Evolutionary conservation across 2,329 filamentous ascomycete genomes (phyloP), one percentile per base, ranked within the genome.

Genomic region (Sporothrix inflata): DNA sequence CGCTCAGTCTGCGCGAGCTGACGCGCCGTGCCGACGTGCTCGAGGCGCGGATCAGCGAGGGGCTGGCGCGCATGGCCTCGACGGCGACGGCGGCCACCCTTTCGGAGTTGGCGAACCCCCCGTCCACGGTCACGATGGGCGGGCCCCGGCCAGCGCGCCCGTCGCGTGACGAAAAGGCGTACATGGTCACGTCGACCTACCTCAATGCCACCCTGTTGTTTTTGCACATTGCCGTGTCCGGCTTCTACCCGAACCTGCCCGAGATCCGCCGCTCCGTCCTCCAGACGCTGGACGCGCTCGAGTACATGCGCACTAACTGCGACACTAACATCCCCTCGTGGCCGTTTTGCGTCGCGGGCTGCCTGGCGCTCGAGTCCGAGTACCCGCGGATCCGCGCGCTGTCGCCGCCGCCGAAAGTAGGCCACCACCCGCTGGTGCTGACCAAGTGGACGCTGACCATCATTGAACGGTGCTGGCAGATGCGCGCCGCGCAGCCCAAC

Each of bases 381-480:
- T 70, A 70, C 21, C 60, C 60, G 9, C 71, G 60, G 7, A 49
- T 73, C 61, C 71, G 68, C 14, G 71, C 71, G 40, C 68, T 73
- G 60, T 49, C 24, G 12, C 71, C 71, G 9, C 49, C 68, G 4
- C 49, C 49, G n/a, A 40, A 66, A 34, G n/a, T 30, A 12, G 71
- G 68, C 9, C 60, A 67, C 38, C 71, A 73, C 24, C 71, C 68
- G 40, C 61, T 73, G n/a, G 71, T 73, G 24, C 42, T 73, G 40
- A 73, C 71, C 5, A 30, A 40, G 30, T 73, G 71, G 71, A 70
- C 71, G 40, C 61, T 70, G 60, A 38, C 40, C 14, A 73, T 73
- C 21, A 47, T 73, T n/a, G 71, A 70, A 61, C 67, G 68, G 60
- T 73, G 71, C 51, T 73, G 71, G 71, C 60, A 70, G 49, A 16